Conservation (phyloP, 2,329 filamentous ascomycete genomes). For the Acrocalymma vagum region DNA sequence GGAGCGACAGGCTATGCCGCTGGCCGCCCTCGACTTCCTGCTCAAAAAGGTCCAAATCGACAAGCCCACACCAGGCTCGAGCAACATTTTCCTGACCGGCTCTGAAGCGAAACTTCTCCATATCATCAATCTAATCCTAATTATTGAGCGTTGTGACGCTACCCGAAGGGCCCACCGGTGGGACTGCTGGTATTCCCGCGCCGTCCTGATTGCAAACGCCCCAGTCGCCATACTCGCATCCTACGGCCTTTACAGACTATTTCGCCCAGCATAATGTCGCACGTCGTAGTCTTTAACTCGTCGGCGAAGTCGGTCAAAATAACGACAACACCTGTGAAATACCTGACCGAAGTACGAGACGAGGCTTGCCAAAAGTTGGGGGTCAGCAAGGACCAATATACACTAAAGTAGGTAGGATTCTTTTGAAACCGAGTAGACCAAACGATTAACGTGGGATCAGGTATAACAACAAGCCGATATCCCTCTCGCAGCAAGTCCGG, state of each 20-base stretch:
- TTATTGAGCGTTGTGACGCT: slow-evolving; percentile 36
- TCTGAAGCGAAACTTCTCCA: slow-evolving; percentile 44
- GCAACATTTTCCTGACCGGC: slow-evolving; percentile 38
- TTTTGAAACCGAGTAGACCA: neutral
- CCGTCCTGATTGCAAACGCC: slow-evolving; percentile 33
- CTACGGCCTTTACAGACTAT: slow-evolving; percentile 34
- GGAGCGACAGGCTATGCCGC: no score
- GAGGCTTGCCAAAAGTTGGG: slow-evolving; percentile 88
- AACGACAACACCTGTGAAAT: slow-evolving; percentile 83
- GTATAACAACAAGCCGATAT: slow-evolving; percentile 80
- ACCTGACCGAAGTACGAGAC: slow-evolving; percentile 83
- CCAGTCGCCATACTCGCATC: slow-evolving; percentile 32
- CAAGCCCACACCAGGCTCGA: slow-evolving; percentile 39
- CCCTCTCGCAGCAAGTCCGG: slow-evolving; percentile 84
- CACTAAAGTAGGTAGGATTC: slow-evolving; percentile 73
- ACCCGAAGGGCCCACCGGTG: slow-evolving; percentile 32
- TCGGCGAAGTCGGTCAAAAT: slow-evolving; percentile 79
- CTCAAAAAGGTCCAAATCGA: slow-evolving; percentile 24
- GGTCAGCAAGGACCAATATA: slow-evolving; percentile 75
- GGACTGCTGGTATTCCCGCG: slow-evolving; percentile 37
- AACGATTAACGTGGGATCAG: slow-evolving; percentile 22
- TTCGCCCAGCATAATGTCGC: slow-evolving; percentile 74
- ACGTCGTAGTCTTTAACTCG: slow-evolving; percentile 87
- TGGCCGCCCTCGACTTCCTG: slow-evolving; percentile 16
- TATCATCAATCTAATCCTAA: slow-evolving; percentile 36